phyloP scores from a whole-genome alignment of 2,329 filamentous ascomycete species.

The Ophiostoma ulmi region DNA sequence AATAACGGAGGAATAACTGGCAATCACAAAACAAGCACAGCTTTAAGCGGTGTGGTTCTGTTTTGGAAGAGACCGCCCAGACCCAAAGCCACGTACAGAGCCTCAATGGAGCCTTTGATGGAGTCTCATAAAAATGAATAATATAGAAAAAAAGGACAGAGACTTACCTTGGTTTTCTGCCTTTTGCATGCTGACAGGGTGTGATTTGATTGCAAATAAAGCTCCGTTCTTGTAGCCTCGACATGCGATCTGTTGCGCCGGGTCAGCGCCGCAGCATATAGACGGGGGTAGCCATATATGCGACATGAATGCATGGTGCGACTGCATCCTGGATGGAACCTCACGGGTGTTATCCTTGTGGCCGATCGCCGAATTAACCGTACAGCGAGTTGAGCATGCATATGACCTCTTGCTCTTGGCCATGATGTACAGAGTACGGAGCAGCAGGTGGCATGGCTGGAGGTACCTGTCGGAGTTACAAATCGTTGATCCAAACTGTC shows the following conservation, averaged over 20 bases:
- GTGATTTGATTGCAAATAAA: constrained; percentile 17
- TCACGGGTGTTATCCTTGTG: constrained; percentile 17
- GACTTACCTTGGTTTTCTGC: neutral
- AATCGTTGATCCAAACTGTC: neutral
- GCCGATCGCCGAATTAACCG: constrained; percentile 22
- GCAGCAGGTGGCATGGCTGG: neutral
- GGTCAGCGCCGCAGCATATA: constrained; percentile 20
- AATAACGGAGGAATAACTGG: constrained; percentile 4
- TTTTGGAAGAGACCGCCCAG: constrained; percentile 11
- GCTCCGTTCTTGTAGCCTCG: constrained; percentile 18
- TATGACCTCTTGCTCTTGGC: neutral
- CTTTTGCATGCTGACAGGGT: neutral
- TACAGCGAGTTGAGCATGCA: constrained; percentile 3
- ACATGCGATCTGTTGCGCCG: constrained; percentile 23
- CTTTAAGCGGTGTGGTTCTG: constrained; percentile 4
- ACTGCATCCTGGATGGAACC: constrained; percentile 22
- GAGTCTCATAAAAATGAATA: neutral
- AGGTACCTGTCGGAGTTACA: neutral
- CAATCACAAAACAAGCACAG: constrained; percentile 9
- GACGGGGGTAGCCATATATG: constrained; percentile 25
- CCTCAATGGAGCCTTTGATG: neutral
- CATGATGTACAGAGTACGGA: neutral
- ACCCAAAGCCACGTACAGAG: constrained; percentile 4
- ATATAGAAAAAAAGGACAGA: neutral
- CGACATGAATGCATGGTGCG: constrained; percentile 25